Conservation (phyloP, 169 alveolate species). For the Cryptosporidium sp. region DNA sequence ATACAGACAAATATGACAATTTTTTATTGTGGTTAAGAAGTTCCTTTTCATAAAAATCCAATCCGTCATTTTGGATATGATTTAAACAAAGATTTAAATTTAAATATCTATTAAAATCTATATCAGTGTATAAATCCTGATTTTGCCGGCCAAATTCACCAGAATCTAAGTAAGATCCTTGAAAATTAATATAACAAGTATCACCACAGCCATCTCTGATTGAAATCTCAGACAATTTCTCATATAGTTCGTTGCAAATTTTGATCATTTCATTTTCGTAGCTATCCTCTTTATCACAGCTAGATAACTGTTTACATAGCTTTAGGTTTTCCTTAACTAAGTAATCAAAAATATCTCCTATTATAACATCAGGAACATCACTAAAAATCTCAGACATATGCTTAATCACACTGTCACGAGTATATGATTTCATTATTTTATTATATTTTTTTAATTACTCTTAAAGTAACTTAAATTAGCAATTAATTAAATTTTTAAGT, state of each 20-base stretch:
- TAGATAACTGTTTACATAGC: constrained; percentile 1
- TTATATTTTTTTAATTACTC: neutral
- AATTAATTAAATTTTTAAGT: neutral
- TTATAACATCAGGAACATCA: constrained; percentile 36
- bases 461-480: neutral
- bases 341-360: constrained; percentile 56
- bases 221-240: constrained; percentile 32
- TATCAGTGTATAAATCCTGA: neutral
- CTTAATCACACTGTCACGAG: constrained; percentile 37
- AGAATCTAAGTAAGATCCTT: neutral
- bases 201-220: neutral
- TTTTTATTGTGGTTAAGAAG: neutral
- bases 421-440: constrained; percentile 9
- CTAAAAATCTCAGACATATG: constrained; percentile 62
- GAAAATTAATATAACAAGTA: neutral
- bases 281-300: neutral
- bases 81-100: neutral
- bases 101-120: neutral
- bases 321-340: neutral
- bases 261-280: constrained; percentile 12
- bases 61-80: neutral
- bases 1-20: constrained; percentile 1
- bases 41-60: neutral
- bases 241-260: constrained; percentile 3
- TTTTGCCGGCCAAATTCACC: neutral